A percentile compares a stretch with the other conserved stretches of the same genome.
Conservation (phyloP, 1,139 yeast species). For the Blastobotrys buckinghamii region DNA sequence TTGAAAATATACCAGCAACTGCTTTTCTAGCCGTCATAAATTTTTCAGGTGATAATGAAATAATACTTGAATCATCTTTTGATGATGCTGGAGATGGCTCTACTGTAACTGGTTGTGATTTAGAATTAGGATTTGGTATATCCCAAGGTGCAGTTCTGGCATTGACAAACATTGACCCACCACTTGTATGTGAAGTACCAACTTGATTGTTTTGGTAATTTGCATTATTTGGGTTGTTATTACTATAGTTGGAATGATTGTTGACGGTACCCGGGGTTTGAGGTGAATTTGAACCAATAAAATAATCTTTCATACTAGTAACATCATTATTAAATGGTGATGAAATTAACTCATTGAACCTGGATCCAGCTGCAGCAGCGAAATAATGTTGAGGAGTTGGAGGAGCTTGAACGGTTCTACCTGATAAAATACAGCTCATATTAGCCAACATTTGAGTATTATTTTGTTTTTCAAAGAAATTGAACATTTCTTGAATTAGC, state of each 20-base stretch:
- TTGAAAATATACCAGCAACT: conserved; percentile 28
- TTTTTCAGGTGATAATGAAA: conserved; percentile 25
- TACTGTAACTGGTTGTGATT: conserved; percentile 3
- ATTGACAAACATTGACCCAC: conserved; percentile 1
- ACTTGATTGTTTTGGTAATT: not conserved
- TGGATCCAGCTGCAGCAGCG: not conserved
- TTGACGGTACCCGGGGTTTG: too few species aligned
- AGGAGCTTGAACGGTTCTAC: conserved; percentile 8
- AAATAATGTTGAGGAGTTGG: not conserved
- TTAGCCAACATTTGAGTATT: conserved; percentile 89
- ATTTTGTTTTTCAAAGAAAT: conserved; percentile 56
- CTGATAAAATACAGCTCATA: conserved; percentile 60
- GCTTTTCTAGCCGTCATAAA: conserved; percentile 20
- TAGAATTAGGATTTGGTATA: conserved; percentile 4
- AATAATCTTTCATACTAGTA: not conserved
- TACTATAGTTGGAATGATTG: too few species aligned
- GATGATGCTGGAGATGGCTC: conserved; percentile 15
- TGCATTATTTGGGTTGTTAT: not conserved
- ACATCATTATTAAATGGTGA: not conserved
- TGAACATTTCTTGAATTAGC: conserved; percentile 59
- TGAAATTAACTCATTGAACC: not conserved
- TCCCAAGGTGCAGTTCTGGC: conserved; percentile 15
- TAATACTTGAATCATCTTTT: conserved; percentile 17
- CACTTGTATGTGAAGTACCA: not conserved
- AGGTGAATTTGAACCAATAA: not conserved